phyloP scores from a whole-genome alignment of 164 flowering plant genomes.

The Kingdonia uniflora region DNA sequence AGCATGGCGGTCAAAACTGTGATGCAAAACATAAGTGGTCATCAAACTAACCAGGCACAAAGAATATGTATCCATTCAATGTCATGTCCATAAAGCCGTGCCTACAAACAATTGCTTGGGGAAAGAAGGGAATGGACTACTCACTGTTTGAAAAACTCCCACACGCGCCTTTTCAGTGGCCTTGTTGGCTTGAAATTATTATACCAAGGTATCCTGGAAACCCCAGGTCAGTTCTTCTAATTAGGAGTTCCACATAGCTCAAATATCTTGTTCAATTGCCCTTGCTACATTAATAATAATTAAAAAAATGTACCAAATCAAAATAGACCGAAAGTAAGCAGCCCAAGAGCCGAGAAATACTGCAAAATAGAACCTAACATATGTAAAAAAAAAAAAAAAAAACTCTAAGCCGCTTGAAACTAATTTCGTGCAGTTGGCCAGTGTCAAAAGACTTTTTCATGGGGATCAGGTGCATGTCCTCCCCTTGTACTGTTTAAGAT shows the following conservation, averaged over 20 bases:
- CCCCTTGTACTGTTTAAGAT: too few species aligned
- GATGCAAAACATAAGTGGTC: neutral
- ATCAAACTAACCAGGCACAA: too few species aligned
- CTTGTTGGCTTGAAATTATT: conserved; percentile 65
- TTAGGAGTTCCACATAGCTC: conserved; percentile 83
- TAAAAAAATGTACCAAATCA: neutral
- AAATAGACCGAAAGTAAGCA: too few species aligned
- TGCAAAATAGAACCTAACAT: too few species aligned
- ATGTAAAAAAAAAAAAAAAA: too few species aligned
- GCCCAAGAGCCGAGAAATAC: too few species aligned
- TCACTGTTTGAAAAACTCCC: conserved; percentile 72
- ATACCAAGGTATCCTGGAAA: conserved; percentile 71
- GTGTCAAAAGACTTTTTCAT: too few species aligned
- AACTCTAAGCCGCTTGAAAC: too few species aligned
- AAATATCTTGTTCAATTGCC: conserved; percentile 71
- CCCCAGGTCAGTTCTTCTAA: conserved; percentile 77
- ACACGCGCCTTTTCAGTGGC: conserved; percentile 63
- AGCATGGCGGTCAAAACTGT: conserved; percentile 83
- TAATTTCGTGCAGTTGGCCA: too few species aligned
- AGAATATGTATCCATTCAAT: neutral
- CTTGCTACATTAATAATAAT: conserved; percentile 38
- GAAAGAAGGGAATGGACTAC: conserved; percentile 10
- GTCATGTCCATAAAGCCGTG: too few species aligned
- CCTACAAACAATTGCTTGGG: neutral
- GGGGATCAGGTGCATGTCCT: too few species aligned